Base-by-base conservation (phyloP, 306 rosid genomes). In the Astragalus membranaceus region DNA sequence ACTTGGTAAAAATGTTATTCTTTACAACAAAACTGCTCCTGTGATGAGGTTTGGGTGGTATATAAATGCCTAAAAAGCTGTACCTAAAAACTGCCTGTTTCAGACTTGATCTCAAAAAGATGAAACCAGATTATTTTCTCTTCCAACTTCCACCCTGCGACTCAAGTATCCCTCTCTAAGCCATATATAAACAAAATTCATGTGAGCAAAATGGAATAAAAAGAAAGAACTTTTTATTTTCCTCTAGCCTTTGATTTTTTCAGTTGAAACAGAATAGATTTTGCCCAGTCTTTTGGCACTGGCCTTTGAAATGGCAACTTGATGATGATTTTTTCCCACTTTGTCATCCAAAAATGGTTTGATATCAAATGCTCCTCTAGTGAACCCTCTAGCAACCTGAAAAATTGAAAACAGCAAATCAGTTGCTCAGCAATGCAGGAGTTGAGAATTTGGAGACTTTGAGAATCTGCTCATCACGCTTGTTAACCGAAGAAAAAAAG, bases 341-440 rank as follows among this genome's bases (percentile, higher is more conserved):
- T 80, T 81, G 46, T 86, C 95, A 7, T 87, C 97, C 32, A 84
- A 30, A 72, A 84, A 80, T 39, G 87, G 82, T 73, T 86, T 88
- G 62, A 94, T 81, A 79, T 91, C 99, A 10, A 91, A 91, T 23
- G 89, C 64, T 67, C 99, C 99, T 75, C 97, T 79, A 1, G 92
- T 87, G 80, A 94, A 88, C 75, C 91, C 92, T 85, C 99, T 85
- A 44, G 95, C 92, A 64, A 94, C 99, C 99, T 94, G 89, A 63
- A 47, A 42, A 7, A 79, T 80, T 23, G 68, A 23, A 53, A 74
- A 62, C 68, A 53, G 67, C 48, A 10, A 35, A 23, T 83, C 56
- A 77, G 54, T 57, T 57, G 60, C 43, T 53, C 39, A n/a, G 53
- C 59, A 47, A 69, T 36, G 67, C 65, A 54, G 33, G 67, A 66